Percentiles rank a stretch among this genome's conserved stretches.
Evolutionary conservation across 371 early-diverging fungal genomes (phyloP).

Genomic region (Syncephalastrum contaminatum): DNA sequence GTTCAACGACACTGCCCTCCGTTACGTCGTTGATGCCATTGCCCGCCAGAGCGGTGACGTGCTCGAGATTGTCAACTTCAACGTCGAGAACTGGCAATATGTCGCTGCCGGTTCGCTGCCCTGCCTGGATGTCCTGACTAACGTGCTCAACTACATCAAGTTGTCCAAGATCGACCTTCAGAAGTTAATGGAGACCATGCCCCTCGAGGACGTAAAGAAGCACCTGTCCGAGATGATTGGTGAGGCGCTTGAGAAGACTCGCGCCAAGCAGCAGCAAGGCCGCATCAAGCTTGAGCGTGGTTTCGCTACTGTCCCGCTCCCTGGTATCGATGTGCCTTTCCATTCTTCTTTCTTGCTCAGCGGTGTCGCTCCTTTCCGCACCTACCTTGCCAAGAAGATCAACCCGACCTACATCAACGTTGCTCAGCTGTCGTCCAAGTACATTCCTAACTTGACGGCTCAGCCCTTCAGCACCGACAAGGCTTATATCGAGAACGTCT

Average conservation of each 20-base stretch:
- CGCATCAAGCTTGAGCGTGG: slow-evolving; percentile 82
- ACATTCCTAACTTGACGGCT: slow-evolving; percentile 96
- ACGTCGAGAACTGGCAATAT: slow-evolving; percentile 96
- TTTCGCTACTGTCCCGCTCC: slow-evolving; percentile 88
- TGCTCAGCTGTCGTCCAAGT: slow-evolving; percentile 74
- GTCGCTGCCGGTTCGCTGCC: slow-evolving; percentile 90
- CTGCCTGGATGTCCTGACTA: slow-evolving; percentile 78
- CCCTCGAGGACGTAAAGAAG: slow-evolving; percentile 84
- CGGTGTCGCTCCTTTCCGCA: slow-evolving; percentile 93
- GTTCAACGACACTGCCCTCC: slow-evolving; percentile 84
- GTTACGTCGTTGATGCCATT: slow-evolving; percentile 81
- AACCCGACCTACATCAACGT: slow-evolving; percentile 78
- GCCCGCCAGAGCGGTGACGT: slow-evolving; percentile 76
- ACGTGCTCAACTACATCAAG: slow-evolving; percentile 82
- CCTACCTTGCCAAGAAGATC: slow-evolving; percentile 81
- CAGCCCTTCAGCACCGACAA: slow-evolving; percentile 81
- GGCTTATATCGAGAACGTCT: slow-evolving; percentile 79
- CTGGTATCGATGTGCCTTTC: slow-evolving; percentile 97
- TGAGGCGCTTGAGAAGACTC: slow-evolving; percentile 72
- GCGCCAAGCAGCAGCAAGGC: slow-evolving; percentile 62
- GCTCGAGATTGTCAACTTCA: slow-evolving; percentile 95
- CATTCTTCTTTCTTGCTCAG: slow-evolving; percentile 91
- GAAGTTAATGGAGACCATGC: slow-evolving; percentile 84
- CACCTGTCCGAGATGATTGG: slow-evolving; percentile 80
- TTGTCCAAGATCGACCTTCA: slow-evolving; percentile 78